phyloP scores from a whole-genome alignment of 345 rosid species.

The Cardamine resedifolia region DNA sequence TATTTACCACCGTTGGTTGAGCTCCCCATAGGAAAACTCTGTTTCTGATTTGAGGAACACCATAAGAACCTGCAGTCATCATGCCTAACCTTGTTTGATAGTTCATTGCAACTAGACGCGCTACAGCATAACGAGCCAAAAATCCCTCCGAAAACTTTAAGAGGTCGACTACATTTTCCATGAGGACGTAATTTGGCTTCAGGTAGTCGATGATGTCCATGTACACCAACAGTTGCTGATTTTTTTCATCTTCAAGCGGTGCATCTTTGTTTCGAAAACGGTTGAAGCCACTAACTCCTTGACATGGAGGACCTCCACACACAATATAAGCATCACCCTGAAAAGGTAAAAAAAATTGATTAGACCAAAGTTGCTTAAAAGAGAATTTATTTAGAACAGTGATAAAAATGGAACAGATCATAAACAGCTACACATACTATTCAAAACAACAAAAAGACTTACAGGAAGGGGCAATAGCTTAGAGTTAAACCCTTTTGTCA shows the following conservation, averaged over 20 bases:
- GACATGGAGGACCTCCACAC: slow-evolving; percentile 52
- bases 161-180: slow-evolving; percentile 59
- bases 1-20: slow-evolving; percentile 39
- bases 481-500: slow-evolving; percentile 35
- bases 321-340: slow-evolving; percentile 45
- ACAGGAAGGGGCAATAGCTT: slow-evolving; percentile 46
- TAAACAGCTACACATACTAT: neutral
- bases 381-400: too few species aligned
- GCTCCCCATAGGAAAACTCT: slow-evolving; percentile 55
- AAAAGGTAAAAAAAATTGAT: neutral
- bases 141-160: slow-evolving; percentile 44
- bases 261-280: slow-evolving; percentile 38
- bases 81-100: slow-evolving; percentile 52
- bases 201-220: slow-evolving; percentile 43
- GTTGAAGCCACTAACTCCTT: slow-evolving; percentile 49
- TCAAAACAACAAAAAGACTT: slow-evolving; percentile 3
- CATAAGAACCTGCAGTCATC: slow-evolving; percentile 52
- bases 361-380: neutral
- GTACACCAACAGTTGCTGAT: slow-evolving; percentile 38
- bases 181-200: slow-evolving; percentile 50
- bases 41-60: slow-evolving; percentile 46
- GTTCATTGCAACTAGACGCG: slow-evolving; percentile 47
- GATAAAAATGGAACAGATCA: too few species aligned
- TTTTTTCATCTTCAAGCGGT: slow-evolving; percentile 43
- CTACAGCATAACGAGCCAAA: slow-evolving; percentile 45